These are phyloP conservation scores for Trichoderma sp. DNA, from an alignment of 2,329 filamentous ascomycete genomes.

Conservation along the genomic window DNA sequence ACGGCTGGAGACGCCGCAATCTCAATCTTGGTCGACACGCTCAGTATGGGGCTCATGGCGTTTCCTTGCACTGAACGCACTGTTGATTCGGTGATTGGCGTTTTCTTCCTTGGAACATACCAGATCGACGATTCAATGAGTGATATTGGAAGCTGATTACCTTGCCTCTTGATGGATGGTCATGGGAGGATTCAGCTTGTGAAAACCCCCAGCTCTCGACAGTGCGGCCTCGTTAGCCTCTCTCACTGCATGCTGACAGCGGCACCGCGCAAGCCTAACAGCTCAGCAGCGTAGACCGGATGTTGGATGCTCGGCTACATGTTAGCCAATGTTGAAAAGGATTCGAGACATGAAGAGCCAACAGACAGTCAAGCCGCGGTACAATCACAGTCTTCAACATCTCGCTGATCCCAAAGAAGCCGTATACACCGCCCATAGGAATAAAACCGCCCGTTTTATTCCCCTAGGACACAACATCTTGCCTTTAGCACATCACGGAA, in stretches of 20 bases:
- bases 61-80: background rate
- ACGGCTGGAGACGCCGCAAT: constrained; percentile 22
- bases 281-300: background rate
- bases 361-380: background rate
- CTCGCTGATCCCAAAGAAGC: background rate
- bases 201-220: background rate
- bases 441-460: too few relatives aligned
- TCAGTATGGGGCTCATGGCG: constrained; percentile 16
- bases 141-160: background rate
- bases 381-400: background rate
- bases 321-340: background rate
- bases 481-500: too few relatives aligned
- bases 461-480: too few relatives aligned
- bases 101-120: background rate
- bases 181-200: background rate
- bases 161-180: background rate
- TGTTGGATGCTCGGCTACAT: background rate
- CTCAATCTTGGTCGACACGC: constrained; percentile 23
- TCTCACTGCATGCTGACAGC: background rate
- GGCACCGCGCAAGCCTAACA: background rate
- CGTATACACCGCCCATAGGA: too few relatives aligned
- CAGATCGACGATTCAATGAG: background rate
- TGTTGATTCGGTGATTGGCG: too few relatives aligned
- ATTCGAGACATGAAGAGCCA: background rate
- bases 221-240: background rate